phyloP scores from a whole-genome alignment of 441 rosid genomes.

The Adansonia gregorii region DNA sequence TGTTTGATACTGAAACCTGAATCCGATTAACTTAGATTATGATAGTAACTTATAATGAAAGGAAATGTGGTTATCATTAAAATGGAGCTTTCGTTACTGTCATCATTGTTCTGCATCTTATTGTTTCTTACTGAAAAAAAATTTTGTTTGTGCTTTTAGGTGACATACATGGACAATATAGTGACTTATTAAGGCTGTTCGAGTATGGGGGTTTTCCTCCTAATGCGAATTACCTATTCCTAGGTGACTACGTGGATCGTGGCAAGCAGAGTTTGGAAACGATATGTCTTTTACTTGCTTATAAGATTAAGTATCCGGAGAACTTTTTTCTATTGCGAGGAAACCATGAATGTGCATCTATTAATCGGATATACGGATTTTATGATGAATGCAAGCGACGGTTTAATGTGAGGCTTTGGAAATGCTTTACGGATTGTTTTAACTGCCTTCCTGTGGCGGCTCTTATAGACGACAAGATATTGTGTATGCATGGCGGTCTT shows the following conservation, averaged over 20 bases:
- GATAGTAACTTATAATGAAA: neutral
- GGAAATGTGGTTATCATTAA: neutral
- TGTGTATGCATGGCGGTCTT: slow-evolving; percentile 15
- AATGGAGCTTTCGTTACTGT: neutral
- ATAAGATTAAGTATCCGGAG: slow-evolving; percentile 89
- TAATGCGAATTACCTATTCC: slow-evolving; percentile 74
- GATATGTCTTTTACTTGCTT: slow-evolving; percentile 85
- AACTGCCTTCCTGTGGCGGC: slow-evolving; percentile 14
- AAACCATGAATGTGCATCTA: slow-evolving; percentile 19
- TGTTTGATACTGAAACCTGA: too few species aligned
- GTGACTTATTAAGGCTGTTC: slow-evolving; percentile 87
- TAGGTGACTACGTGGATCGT: slow-evolving; percentile 93
- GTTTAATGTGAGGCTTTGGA: slow-evolving; percentile 13
- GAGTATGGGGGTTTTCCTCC: slow-evolving; percentile 96
- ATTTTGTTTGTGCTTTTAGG: slow-evolving; percentile 49
- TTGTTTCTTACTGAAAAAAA: slow-evolving; percentile 16
- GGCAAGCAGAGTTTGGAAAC: slow-evolving; percentile 97
- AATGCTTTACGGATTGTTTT: slow-evolving; percentile 5
- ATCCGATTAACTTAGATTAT: neutral
- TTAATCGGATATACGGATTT: slow-evolving; percentile 18
- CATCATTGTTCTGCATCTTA: neutral
- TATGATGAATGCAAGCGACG: slow-evolving; percentile 15
- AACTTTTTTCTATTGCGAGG: slow-evolving; percentile 78
- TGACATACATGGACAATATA: slow-evolving; percentile 91
- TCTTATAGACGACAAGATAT: slow-evolving; percentile 12